Conservation (phyloP, 2,329 filamentous ascomycete species). For the Pseudocercospora musae region DNA sequence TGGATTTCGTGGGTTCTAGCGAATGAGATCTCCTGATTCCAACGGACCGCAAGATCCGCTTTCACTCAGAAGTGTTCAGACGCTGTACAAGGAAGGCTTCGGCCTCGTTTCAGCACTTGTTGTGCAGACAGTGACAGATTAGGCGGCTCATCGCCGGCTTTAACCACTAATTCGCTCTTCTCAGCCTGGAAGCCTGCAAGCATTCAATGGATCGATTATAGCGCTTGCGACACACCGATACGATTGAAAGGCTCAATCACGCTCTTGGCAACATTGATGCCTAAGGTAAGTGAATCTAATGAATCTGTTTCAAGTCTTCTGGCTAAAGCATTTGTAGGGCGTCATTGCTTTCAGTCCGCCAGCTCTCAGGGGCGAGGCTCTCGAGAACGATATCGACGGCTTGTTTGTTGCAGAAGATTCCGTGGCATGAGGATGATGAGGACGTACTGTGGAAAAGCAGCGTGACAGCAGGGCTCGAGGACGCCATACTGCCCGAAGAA, state of each 20-base stretch:
- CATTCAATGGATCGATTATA: conserved; percentile 13
- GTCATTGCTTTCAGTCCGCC: conserved; percentile 4
- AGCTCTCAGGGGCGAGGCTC: conserved; percentile 5
- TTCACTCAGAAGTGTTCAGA: too few species aligned
- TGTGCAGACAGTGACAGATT: too few species aligned
- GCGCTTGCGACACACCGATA: conserved; percentile 9
- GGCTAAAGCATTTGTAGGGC: neutral
- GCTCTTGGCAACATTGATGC: conserved; percentile 7
- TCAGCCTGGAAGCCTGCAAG: conserved; percentile 11
- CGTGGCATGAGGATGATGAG: conserved; percentile 2
- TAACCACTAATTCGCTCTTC: too few species aligned
- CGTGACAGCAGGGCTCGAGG: conserved; percentile 8
- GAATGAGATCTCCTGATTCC: too few species aligned
- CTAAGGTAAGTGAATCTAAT: conserved; percentile 3
- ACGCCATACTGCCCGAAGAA: conserved; percentile 6
- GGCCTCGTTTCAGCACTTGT: too few species aligned
- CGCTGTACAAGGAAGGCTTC: too few species aligned
- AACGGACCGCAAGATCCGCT: too few species aligned
- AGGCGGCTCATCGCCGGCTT: too few species aligned
- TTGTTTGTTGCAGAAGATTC: conserved; percentile 3
- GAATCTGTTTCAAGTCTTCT: neutral
- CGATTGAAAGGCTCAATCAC: neutral
- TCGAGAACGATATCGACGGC: conserved; percentile 11
- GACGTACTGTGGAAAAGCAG: conserved; percentile 1
- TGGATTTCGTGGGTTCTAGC: too few species aligned